Percentiles rank a stretch among this genome's conserved stretches.
Evolutionary conservation across 306 rosid species (phyloP).

Genomic region (Pyrus bretschneideri): DNA sequence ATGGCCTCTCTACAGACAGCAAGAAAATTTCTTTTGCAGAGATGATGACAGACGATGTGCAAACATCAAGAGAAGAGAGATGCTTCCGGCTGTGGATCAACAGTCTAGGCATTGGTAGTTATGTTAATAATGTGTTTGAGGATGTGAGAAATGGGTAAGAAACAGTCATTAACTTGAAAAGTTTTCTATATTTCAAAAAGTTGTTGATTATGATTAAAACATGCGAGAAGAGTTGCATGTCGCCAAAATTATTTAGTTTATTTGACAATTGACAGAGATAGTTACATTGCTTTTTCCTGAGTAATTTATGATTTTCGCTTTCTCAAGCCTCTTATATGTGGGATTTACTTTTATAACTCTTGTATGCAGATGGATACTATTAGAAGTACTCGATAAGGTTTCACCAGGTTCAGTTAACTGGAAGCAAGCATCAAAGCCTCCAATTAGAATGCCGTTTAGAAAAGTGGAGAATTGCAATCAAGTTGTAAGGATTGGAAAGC

Average conservation of each 20-base stretch:
- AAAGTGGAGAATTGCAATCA: conserved; percentile 98
- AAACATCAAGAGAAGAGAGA: conserved; percentile 92
- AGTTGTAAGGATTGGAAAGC: conserved; percentile 64
- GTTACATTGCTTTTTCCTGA: too few relatives aligned
- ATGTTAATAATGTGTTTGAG: conserved; percentile 76
- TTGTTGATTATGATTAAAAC: neutral
- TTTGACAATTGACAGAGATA: neutral
- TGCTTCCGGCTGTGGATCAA: conserved; percentile 94
- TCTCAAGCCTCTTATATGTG: conserved; percentile 2
- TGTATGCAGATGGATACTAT: conserved; percentile 66
- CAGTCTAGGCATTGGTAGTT: conserved; percentile 74
- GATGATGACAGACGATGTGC: conserved; percentile 91
- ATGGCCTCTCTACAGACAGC: conserved; percentile 78
- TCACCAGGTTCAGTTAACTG: conserved; percentile 81
- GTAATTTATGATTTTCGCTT: neutral
- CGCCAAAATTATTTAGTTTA: neutral
- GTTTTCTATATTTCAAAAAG: neutral
- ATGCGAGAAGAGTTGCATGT: neutral
- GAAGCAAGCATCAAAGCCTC: conserved; percentile 94
- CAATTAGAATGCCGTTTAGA: conserved; percentile 94
- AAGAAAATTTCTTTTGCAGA: conserved; percentile 76
- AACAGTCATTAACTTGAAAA: neutral
- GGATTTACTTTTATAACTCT: conserved; percentile 11
- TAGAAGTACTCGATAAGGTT: conserved; percentile 88
- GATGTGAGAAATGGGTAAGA: conserved; percentile 89